A percentile compares a stretch with the other conserved stretches of the same genome.
Conservation (phyloP, 495 filamentous ascomycete genomes). For the Hypoxylon subgilvum region DNA sequence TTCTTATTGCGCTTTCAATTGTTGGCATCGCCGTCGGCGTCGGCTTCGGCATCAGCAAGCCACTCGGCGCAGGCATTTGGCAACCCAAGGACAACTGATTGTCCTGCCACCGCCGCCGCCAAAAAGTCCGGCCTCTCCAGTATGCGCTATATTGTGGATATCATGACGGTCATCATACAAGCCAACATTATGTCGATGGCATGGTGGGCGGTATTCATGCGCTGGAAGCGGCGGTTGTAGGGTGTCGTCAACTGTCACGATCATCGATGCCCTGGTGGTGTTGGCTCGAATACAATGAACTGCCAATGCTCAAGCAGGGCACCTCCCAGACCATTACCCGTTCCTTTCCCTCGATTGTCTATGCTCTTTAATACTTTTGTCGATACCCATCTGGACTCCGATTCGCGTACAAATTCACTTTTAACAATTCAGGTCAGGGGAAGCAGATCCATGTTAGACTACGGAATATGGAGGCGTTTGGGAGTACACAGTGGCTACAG, state of each 20-base stretch:
- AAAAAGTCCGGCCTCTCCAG: not conserved
- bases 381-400: conserved; percentile 31
- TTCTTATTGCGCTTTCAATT: conserved; percentile 51
- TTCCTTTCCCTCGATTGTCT: conserved; percentile 21
- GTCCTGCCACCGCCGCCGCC: not conserved
- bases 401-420: conserved; percentile 27
- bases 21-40: conserved; percentile 55
- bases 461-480: conserved; percentile 29
- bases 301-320: not conserved
- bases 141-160: not conserved
- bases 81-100: conserved; percentile 30
- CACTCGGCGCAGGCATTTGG: conserved; percentile 56
- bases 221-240: not conserved
- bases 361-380: conserved; percentile 25
- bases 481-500: conserved; percentile 21
- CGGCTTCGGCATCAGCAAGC: conserved; percentile 58
- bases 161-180: not conserved
- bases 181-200: not conserved
- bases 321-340: not conserved
- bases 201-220: not conserved
- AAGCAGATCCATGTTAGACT: conserved; percentile 19
- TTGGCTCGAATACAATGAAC: not conserved
- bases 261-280: not conserved
- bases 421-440: conserved; percentile 18
- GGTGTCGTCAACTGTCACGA: not conserved